Percentiles rank a stretch among this genome's conserved stretches.
These are phyloP conservation scores for Pseudoturritis turrita DNA, from an alignment of 345 rosid species.

Conservation along the genomic window DNA sequence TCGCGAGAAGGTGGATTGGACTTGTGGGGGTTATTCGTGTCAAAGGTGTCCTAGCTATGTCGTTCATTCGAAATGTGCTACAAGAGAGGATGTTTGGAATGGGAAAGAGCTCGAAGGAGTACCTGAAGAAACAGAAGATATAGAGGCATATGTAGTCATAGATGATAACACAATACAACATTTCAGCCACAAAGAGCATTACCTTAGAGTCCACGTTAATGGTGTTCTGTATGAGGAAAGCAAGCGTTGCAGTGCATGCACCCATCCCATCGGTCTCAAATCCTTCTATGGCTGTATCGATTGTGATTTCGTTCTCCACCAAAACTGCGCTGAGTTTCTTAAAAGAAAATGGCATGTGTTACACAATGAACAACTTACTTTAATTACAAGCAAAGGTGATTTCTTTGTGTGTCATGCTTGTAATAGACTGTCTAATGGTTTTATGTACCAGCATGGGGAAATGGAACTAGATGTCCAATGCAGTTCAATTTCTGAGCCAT, in stretches of 20 bases:
- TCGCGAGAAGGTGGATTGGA: neutral
- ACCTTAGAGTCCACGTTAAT: neutral
- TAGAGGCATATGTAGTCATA: neutral
- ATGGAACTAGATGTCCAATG: neutral
- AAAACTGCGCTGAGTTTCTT: neutral
- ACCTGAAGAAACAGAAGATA: neutral
- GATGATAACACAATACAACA: neutral
- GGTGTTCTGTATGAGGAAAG: too few species aligned
- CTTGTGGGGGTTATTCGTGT: neutral
- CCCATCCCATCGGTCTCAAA: neutral
- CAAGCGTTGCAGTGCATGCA: neutral
- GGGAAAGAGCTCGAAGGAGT: neutral
- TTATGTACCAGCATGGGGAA: neutral
- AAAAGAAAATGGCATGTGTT: neutral
- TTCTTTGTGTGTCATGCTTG: rapidly evolving
- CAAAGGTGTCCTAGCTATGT: neutral
- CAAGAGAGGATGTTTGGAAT: neutral
- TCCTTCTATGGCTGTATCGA: neutral
- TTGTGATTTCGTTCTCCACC: neutral
- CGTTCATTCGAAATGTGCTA: neutral
- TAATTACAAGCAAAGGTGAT: neutral
- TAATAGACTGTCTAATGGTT: rapidly evolving
- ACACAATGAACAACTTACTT: neutral
- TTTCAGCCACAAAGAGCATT: constrained; percentile 3
- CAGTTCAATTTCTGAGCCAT: constrained; percentile 3